Percentiles rank a stretch among this genome's conserved stretches.
Evolutionary conservation across 1,284 basidiomycete genomes (phyloP).

Genomic region (Malassezia japonica): DNA sequence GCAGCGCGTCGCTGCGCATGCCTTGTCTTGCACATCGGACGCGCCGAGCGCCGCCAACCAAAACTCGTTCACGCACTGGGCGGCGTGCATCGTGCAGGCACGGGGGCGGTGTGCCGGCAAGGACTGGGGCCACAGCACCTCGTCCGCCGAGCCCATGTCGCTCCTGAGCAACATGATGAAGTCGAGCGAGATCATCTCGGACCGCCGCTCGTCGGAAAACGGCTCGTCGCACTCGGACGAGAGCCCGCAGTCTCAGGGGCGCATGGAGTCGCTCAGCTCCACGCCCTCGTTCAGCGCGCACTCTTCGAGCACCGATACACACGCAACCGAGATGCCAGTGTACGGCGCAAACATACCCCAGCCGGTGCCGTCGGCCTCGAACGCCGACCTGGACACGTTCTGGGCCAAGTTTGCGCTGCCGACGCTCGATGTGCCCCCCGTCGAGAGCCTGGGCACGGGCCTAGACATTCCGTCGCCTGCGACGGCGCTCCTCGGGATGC

Average conservation of each 20-base stretch:
- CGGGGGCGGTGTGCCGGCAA: background rate
- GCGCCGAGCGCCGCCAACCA: background rate
- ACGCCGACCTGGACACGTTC: slow-evolving; percentile 12
- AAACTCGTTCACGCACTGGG: slow-evolving; percentile 15
- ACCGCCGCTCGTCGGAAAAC: background rate
- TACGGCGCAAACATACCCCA: too few relatives aligned
- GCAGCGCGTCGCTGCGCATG: slow-evolving; percentile 19
- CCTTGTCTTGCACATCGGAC: background rate
- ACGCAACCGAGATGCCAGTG: background rate
- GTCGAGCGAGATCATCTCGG: background rate
- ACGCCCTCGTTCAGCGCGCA: too few relatives aligned
- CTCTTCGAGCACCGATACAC: background rate
- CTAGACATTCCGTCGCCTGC: too few relatives aligned
- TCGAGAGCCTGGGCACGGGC: too few relatives aligned
- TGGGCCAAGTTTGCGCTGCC: slow-evolving; percentile 10
- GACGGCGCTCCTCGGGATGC: background rate
- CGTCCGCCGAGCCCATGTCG: slow-evolving; percentile 7
- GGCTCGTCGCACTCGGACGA: background rate
- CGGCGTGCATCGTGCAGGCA: slow-evolving; percentile 7
- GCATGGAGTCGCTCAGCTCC: background rate
- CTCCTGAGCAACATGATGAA: slow-evolving; percentile 4
- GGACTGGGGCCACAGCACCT: too few relatives aligned
- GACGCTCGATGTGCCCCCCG: background rate
- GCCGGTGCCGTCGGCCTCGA: background rate
- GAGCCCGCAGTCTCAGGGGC: background rate